Evolutionary conservation across 345 rosid species (phyloP).

Genomic region (Mangifera indica): DNA sequence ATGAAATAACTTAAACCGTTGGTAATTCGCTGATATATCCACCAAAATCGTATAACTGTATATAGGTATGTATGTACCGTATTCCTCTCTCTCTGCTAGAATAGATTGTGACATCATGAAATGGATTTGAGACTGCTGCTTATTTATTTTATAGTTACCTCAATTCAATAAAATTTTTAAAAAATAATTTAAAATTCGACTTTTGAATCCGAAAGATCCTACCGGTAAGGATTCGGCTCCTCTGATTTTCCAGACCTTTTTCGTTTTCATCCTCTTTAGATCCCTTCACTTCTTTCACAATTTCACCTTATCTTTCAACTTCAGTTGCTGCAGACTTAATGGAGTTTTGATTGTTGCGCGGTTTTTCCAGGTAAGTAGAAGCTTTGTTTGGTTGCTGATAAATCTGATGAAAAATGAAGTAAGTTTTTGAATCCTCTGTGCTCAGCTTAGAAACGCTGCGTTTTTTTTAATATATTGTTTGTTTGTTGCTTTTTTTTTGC

Average conservation of each 20-base stretch:
- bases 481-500: constrained; percentile 24
- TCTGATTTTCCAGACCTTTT: constrained; percentile 14
- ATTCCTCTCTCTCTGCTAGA: constrained; percentile 3
- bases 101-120: constrained; percentile 17
- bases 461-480: not conserved
- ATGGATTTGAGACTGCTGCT: constrained; percentile 35
- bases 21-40: not conserved
- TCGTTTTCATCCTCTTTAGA: constrained; percentile 24
- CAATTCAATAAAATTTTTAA: not conserved
- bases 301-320: constrained; percentile 12
- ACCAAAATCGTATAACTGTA: constrained; percentile 29
- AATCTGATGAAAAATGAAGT: constrained; percentile 16
- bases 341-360: constrained; percentile 42
- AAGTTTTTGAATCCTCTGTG: constrained; percentile 21
- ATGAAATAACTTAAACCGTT: not conserved
- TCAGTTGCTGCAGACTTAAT: constrained; percentile 17
- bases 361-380: constrained; percentile 34
- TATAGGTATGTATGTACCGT: not conserved
- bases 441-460: not conserved
- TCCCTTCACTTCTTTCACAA: constrained; percentile 24
- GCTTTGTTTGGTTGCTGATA: constrained; percentile 34
- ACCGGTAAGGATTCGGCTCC: constrained; percentile 34
- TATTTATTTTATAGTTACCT: not conserved
- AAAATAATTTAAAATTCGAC: not conserved
- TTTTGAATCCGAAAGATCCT: constrained; percentile 26